Percentiles rank a stretch among this genome's conserved stretches.
Evolutionary conservation across 345 rosid genomes (phyloP).

Genomic region (Arabis hirsuta): DNA sequence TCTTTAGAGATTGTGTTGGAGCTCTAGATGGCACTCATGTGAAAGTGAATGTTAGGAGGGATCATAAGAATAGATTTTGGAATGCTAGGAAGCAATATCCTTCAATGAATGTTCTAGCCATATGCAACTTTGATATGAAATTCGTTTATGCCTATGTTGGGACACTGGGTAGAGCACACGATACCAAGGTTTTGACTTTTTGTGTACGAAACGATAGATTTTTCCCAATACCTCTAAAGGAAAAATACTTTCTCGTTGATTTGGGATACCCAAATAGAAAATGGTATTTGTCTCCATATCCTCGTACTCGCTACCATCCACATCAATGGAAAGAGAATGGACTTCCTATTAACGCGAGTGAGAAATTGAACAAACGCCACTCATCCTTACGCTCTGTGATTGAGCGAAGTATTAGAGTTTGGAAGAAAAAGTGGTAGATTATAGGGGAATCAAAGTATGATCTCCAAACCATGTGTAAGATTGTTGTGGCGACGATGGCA

Average conservation of each 20-base stretch:
- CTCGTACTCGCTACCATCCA: background rate
- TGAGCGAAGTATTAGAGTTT: background rate
- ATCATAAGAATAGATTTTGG: too few species aligned
- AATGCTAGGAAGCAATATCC: too few species aligned
- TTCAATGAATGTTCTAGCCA: too few species aligned
- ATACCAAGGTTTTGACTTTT: background rate
- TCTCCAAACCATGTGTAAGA: background rate
- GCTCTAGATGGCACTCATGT: too few species aligned
- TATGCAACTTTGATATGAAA: too few species aligned
- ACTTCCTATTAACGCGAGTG: background rate
- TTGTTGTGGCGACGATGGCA: background rate
- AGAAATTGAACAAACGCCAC: background rate
- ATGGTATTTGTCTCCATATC: background rate
- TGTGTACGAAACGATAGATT: background rate
- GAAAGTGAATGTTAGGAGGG: too few species aligned
- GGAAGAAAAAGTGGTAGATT: background rate
- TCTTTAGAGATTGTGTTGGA: too few species aligned
- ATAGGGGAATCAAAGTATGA: background rate
- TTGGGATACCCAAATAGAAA: background rate
- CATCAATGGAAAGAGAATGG: background rate
- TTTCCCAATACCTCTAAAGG: background rate
- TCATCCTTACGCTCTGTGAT: background rate
- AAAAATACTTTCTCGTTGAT: background rate
- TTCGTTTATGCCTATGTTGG: too few species aligned
- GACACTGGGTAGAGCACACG: background rate